Conservation (phyloP, 192 early-diverging fungal genomes). For the Umbelopsis isabellina region DNA sequence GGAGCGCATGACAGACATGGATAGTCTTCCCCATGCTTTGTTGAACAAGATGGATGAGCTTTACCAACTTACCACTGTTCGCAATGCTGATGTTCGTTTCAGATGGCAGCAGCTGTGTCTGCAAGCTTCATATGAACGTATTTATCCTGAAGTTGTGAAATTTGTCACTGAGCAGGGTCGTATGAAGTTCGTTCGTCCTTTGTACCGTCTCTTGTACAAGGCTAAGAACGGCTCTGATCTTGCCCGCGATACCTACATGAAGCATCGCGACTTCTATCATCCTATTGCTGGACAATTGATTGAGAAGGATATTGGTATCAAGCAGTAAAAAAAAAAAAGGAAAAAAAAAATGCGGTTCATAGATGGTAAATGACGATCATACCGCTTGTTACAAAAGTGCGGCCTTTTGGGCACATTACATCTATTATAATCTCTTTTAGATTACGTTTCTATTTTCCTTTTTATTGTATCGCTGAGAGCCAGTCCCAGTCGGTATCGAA, state of each 20-base stretch:
- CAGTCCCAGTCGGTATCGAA: neutral
- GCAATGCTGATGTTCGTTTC: constrained; percentile 87
- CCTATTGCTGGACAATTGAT: constrained; percentile 92
- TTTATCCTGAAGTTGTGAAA: constrained; percentile 73
- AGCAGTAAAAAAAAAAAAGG: constrained; percentile 20
- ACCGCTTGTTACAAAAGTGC: neutral
- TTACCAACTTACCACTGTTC: constrained; percentile 69
- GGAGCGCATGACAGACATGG: constrained; percentile 67
- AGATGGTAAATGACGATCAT: neutral
- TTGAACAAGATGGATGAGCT: constrained; percentile 71
- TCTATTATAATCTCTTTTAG: no score
- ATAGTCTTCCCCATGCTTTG: constrained; percentile 60
- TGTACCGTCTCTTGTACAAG: constrained; percentile 74
- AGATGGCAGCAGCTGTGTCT: constrained; percentile 89
- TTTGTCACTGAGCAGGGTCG: constrained; percentile 90
- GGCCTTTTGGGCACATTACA: no score
- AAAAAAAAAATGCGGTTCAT: constrained; percentile 1
- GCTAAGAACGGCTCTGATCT: constrained; percentile 73
- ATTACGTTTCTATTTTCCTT: neutral
- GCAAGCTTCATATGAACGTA: constrained; percentile 71
- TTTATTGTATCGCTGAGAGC: neutral
- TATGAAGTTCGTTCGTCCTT: constrained; percentile 91
- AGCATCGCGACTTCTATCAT: constrained; percentile 85
- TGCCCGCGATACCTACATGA: constrained; percentile 78
- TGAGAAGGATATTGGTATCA: constrained; percentile 78